A percentile compares a stretch with the other conserved stretches of the same genome.
phyloP scores from a whole-genome alignment of 2,329 filamentous ascomycete species.

The Diaporthe capsici region DNA sequence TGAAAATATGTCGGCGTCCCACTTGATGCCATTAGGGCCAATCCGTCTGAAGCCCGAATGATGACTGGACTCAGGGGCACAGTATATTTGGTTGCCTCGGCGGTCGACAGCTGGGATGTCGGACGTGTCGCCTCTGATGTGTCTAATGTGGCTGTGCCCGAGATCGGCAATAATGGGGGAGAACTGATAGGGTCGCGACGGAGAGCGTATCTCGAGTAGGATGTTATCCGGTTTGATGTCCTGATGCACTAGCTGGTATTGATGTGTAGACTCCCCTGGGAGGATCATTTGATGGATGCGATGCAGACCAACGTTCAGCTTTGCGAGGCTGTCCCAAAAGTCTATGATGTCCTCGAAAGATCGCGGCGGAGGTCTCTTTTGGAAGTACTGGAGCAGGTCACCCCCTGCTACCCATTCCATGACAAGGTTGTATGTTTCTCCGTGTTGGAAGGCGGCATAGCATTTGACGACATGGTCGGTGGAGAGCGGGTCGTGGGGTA shows the following conservation, averaged over 20 bases:
- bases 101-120: not conserved
- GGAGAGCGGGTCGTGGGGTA: not conserved
- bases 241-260: constrained; percentile 6
- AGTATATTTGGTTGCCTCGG: not conserved
- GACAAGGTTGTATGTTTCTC: constrained; percentile 4
- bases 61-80: constrained; percentile 4
- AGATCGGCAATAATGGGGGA: not conserved
- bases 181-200: not conserved
- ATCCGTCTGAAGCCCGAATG: not conserved
- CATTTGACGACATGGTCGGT: not conserved
- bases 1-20: not conserved
- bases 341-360: not conserved
- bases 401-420: not conserved
- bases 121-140: not conserved
- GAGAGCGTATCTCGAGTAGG: constrained; percentile 38
- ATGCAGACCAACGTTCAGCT: not conserved
- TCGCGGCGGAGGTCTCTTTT: not conserved
- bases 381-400: not conserved
- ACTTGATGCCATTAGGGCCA: not conserved
- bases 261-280: not conserved
- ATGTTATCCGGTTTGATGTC: constrained; percentile 32
- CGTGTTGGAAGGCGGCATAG: not conserved
- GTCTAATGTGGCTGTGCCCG: not conserved
- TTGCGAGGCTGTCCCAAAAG: constrained; percentile 2
- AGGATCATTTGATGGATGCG: not conserved